phyloP scores from a whole-genome alignment of 1,284 basidiomycete species.

The Porodaedalea pini region DNA sequence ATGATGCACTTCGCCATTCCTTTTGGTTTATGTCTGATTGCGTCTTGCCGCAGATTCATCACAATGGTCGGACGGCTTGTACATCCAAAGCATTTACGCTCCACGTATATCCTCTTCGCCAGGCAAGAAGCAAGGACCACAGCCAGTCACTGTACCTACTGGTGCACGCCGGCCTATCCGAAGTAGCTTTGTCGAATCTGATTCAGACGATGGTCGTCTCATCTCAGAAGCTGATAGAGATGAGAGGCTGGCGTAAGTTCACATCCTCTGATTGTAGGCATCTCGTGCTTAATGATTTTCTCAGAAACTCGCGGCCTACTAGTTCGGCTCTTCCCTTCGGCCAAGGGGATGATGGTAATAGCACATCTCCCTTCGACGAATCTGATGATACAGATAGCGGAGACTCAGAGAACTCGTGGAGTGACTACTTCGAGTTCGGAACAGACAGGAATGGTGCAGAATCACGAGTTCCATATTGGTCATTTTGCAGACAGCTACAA shows the following conservation, averaged over 20 bases:
- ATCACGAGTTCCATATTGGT: background rate
- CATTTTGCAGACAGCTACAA: constrained; percentile 6
- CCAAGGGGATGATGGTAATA: constrained; percentile 42
- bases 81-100: constrained; percentile 3
- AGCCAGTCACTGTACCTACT: background rate
- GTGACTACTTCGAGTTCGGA: constrained; percentile 48
- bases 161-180: background rate
- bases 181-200: constrained; percentile 34
- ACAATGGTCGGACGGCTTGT: constrained; percentile 7
- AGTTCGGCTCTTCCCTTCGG: constrained; percentile 16
- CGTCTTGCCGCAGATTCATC: background rate
- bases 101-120: background rate
- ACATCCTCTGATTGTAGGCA: background rate
- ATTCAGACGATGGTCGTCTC: constrained; percentile 63
- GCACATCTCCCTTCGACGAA: constrained; percentile 66
- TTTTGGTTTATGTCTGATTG: background rate
- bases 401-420: constrained; percentile 40
- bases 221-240: constrained; percentile 63
- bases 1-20: background rate
- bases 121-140: background rate
- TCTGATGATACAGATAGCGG: constrained; percentile 64
- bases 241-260: constrained; percentile 58
- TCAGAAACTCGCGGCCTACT: constrained; percentile 12
- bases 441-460: constrained; percentile 17
- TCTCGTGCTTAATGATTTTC: background rate